Base-by-base conservation (phyloP, 805 yeast genomes). In the Helenozyma rhizophorensis region DNA sequence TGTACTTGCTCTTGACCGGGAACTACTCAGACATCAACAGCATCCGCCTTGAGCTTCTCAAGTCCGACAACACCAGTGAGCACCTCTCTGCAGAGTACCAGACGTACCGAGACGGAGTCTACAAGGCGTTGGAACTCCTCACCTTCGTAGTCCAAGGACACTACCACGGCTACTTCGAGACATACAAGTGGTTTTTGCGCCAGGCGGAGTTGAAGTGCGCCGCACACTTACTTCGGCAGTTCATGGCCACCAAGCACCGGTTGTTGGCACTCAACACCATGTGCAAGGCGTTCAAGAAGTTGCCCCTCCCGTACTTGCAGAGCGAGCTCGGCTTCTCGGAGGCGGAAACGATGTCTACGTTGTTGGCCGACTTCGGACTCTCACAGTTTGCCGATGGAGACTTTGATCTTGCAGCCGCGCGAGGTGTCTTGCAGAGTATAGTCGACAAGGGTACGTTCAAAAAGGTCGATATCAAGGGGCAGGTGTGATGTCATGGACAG, bases 401-500 rank as follows among this genome's bases (percentile, higher is more conserved):
- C 4, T 52, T 62, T 30, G 69, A 65, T 39, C 62, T 65, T 33
- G 45, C 46, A 1, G 40, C 42, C 3, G 53, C 65, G 2, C 54
- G 72, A 36, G 56, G 60, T 0, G 50, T 51, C 0, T 56, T 78
- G 4, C 54, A 61, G 26, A 40, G 54, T 39, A 40, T 62, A 50
- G 29, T 65, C 57, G 43, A 57, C 55, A 40, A 57, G 45, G 29
- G 62, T 2, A 62, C 58, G 21, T 69, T 70, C 45, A 74, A 63
- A 39, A 80, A 70, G 50, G 78, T 89, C 10, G 97, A 89, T 52
- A 88, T 90, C 41, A 89, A 89, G 64, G 97, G 97, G 1, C 97
- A 89, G 58, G 69, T 78, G 6, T 80, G 56, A 14, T 2, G 19
- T 17, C 19, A 17, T 17, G 5, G 19, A 17, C 19, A 8, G 19